Conservation (phyloP, 75 land plant species). For the Chamaecyparis obtusa region DNA sequence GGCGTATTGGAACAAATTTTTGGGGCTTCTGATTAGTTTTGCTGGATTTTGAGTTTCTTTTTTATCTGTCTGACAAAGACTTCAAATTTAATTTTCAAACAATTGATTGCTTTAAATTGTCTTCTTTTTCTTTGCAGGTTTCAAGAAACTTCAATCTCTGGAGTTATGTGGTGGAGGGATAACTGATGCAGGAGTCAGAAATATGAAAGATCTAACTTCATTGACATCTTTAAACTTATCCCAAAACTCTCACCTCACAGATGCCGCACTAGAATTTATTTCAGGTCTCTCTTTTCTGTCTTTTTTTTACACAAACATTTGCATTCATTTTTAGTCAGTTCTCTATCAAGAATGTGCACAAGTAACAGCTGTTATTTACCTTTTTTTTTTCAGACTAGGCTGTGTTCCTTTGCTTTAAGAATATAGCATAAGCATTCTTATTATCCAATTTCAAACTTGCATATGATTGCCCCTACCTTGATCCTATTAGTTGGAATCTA, state of each 20-base stretch:
- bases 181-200: constrained; percentile 94
- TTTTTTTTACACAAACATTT: background rate
- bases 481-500: background rate
- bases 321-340: background rate
- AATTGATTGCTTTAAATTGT: background rate
- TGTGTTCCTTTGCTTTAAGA: background rate
- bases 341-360: background rate
- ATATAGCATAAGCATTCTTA: background rate
- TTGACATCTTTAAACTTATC: constrained; percentile 83
- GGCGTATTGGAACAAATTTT: too few species aligned
- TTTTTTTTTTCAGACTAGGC: background rate
- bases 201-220: constrained; percentile 77
- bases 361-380: background rate
- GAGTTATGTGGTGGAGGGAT: constrained; percentile 97
- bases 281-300: constrained; percentile 52
- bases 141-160: constrained; percentile 85
- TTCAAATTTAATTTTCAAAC: background rate
- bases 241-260: constrained; percentile 82
- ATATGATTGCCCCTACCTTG: background rate
- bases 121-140: constrained; percentile 45
- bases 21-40: background rate
- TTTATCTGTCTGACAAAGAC: background rate
- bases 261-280: constrained; percentile 69
- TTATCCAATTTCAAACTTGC: background rate
- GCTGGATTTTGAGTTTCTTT: background rate